Evolutionary conservation across 192 early-diverging fungal species (phyloP).

Genomic region (Coemansia interrupta): DNA sequence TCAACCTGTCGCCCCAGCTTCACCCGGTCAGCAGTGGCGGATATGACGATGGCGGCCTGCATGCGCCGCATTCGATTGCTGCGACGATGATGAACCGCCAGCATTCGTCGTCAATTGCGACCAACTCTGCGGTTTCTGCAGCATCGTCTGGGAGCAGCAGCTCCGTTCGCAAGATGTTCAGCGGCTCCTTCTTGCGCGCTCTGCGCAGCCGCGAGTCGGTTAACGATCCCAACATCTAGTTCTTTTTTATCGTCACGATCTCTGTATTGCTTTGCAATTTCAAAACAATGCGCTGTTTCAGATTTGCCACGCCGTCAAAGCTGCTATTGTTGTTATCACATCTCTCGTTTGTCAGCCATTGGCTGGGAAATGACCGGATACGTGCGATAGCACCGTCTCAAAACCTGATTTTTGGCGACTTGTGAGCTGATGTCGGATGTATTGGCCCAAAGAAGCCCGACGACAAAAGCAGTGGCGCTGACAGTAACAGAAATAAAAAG

Average conservation of each 20-base stretch:
- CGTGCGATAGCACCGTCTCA: not conserved
- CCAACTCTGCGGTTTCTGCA: slow-evolving; percentile 13
- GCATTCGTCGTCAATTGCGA: slow-evolving; percentile 12
- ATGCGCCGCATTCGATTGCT: slow-evolving; percentile 24
- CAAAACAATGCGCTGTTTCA: no score
- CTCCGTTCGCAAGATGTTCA: slow-evolving; percentile 50
- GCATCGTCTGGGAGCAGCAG: slow-evolving; percentile 17
- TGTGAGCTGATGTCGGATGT: not conserved
- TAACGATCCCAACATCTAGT: slow-evolving; percentile 23
- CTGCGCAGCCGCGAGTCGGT: slow-evolving; percentile 50
- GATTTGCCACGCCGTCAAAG: not conserved
- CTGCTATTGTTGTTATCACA: not conserved
- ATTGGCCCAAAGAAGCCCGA: not conserved
- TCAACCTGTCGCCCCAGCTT: slow-evolving; percentile 12
- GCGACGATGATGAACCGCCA: slow-evolving; percentile 25
- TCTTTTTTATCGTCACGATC: no score
- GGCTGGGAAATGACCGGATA: slow-evolving; percentile 21
- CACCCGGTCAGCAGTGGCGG: slow-evolving; percentile 1
- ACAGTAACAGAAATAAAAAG: no score
- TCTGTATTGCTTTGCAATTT: no score
- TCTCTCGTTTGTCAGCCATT: slow-evolving; percentile 11
- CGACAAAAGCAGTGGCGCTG: no score
- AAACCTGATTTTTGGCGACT: not conserved
- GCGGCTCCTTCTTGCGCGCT: slow-evolving; percentile 41
- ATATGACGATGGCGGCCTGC: slow-evolving; percentile 2